Conservation (phyloP, 257 asterid species). For the Forsythia suspensa region DNA sequence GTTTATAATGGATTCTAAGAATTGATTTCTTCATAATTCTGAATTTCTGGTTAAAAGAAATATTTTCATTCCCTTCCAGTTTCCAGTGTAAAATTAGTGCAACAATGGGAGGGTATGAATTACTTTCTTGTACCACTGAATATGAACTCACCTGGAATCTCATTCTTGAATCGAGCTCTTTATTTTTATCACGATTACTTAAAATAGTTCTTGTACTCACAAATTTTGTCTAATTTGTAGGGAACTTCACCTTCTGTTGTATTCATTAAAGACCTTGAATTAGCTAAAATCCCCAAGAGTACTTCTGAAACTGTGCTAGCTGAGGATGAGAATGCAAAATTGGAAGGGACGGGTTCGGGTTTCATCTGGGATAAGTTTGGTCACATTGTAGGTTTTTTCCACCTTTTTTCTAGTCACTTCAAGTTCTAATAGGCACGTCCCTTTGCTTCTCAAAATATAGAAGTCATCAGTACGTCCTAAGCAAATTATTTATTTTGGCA, state of each 20-base stretch:
- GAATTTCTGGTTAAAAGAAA: not conserved
- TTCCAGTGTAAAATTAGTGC: not conserved
- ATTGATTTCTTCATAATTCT: not conserved
- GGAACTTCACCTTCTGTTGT: constrained; percentile 76
- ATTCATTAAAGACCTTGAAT: constrained; percentile 64
- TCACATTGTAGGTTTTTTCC: constrained; percentile 65
- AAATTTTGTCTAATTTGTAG: constrained; percentile 37
- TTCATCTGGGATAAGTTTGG: constrained; percentile 92
- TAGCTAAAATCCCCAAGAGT: constrained; percentile 44
- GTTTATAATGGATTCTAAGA: not conserved
- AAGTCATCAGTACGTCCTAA: not conserved
- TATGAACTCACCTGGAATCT: not conserved
- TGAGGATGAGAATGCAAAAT: constrained; percentile 58
- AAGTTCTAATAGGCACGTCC: not conserved
- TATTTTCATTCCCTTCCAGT: not conserved
- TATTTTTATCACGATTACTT: not conserved
- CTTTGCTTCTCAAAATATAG: not conserved
- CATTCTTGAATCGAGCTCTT: not conserved
- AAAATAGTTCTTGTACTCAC: not conserved
- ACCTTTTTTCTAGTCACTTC: not conserved
- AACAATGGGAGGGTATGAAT: not conserved
- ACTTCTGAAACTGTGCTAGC: constrained; percentile 30
- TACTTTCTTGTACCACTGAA: not conserved
- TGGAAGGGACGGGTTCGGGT: constrained; percentile 94
- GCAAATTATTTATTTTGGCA: constrained; percentile 23